Percentiles rank a stretch among this genome's conserved stretches.
Evolutionary conservation across 208 protist species (phyloP).

Genomic region (Leishmania mexicana): DNA sequence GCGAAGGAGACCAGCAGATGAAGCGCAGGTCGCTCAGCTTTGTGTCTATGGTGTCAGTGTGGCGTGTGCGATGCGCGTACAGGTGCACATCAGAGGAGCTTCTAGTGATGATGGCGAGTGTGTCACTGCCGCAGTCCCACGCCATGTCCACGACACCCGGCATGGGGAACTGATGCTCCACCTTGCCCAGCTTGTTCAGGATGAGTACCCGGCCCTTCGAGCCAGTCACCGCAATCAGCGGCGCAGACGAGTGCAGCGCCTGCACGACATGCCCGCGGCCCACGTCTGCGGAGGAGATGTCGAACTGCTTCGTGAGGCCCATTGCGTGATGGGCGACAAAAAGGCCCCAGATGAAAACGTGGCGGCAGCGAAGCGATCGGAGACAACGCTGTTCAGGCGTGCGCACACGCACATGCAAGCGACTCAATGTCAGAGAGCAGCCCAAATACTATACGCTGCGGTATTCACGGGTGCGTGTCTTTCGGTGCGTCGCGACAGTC

Average conservation of each 20-base stretch:
- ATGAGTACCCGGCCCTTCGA: slow-evolving; percentile 83
- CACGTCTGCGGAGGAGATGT: slow-evolving; percentile 50
- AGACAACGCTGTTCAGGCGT: neutral
- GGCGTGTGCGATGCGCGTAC: slow-evolving; percentile 71
- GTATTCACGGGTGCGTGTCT: neutral
- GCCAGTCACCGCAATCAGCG: slow-evolving; percentile 77
- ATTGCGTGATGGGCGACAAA: slow-evolving; percentile 28
- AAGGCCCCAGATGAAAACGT: neutral
- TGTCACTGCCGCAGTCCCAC: slow-evolving; percentile 91
- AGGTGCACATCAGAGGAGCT: slow-evolving; percentile 70
- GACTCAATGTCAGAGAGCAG: neutral
- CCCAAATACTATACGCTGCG: neutral
- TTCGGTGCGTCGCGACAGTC: neutral
- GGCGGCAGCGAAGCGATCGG: neutral
- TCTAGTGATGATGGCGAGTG: slow-evolving; percentile 89
- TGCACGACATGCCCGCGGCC: slow-evolving; percentile 74
- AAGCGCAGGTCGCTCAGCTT: slow-evolving; percentile 88
- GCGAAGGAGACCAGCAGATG: slow-evolving; percentile 86
- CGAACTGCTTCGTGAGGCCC: slow-evolving; percentile 81
- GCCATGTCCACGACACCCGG: slow-evolving; percentile 69
- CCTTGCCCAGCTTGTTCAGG: slow-evolving; percentile 74
- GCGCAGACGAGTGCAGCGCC: slow-evolving; percentile 72
- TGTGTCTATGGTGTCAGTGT: slow-evolving; percentile 83
- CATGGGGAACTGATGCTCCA: slow-evolving; percentile 78
- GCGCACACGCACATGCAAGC: neutral